Conservation (phyloP, 805 yeast genomes). For the Metschnikowia orientalis region DNA sequence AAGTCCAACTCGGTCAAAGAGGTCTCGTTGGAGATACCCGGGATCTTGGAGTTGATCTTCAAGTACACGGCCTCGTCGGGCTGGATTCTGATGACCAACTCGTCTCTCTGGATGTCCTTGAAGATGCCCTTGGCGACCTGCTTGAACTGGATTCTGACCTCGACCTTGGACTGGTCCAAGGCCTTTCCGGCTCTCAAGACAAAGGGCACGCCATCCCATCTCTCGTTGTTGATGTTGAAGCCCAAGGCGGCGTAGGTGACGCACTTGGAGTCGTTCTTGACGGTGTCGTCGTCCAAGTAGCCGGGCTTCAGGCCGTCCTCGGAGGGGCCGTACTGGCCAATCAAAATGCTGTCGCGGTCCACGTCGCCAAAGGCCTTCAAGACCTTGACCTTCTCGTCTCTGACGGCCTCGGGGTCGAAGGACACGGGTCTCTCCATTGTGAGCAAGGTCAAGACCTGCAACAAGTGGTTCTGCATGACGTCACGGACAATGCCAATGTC, state of each 20-base stretch:
- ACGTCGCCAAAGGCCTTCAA: slow-evolving; percentile 75
- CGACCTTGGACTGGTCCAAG: slow-evolving; percentile 91
- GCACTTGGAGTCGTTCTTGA: slow-evolving; percentile 73
- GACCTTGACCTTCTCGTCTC: slow-evolving; percentile 95
- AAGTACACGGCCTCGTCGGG: slow-evolving; percentile 92
- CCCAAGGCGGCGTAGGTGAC: slow-evolving; percentile 89
- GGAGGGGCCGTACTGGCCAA: slow-evolving; percentile 86
- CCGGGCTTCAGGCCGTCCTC: slow-evolving; percentile 88
- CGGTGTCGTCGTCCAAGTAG: slow-evolving; percentile 89
- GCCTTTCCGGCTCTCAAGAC: slow-evolving; percentile 97
- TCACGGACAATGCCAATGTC: slow-evolving; percentile 93
- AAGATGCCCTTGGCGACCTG: slow-evolving; percentile 81
- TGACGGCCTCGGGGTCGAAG: slow-evolving; percentile 86
- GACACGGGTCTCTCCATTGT: slow-evolving; percentile 95
- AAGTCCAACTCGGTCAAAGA: slow-evolving; percentile 87
- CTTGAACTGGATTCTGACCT: slow-evolving; percentile 88
- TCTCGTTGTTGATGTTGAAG: slow-evolving; percentile 77
- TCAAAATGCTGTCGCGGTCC: slow-evolving; percentile 57
- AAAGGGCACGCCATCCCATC: slow-evolving; percentile 98
- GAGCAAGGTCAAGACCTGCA: slow-evolving; percentile 85
- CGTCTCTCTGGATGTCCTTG: slow-evolving; percentile 79
- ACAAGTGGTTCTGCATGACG: slow-evolving; percentile 95
- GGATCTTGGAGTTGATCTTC: slow-evolving; percentile 89
- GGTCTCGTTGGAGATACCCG: slow-evolving; percentile 81
- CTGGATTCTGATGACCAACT: slow-evolving; percentile 89